A percentile compares a stretch with the other conserved stretches of the same genome.
phyloP scores from a whole-genome alignment of 768 basidiomycete genomes.

The Mycena vulgaris region DNA sequence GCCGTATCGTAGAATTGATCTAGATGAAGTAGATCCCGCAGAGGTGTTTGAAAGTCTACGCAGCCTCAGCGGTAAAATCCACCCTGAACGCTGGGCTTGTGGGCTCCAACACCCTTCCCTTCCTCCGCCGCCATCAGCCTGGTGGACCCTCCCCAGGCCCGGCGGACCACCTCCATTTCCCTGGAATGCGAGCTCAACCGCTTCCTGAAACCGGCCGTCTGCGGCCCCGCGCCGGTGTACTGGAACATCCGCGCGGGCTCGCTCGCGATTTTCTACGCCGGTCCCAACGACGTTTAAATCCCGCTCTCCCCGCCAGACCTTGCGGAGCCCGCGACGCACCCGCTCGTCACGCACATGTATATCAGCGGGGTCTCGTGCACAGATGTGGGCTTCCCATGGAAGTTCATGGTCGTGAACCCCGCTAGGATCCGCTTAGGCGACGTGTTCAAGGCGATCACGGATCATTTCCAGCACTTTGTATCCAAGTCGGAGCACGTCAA shows the following conservation, averaged over 20 bases:
- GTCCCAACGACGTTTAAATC: conserved; percentile 44
- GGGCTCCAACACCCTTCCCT: conserved; percentile 64
- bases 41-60: conserved; percentile 51
- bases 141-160: conserved; percentile 60
- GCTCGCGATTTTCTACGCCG: conserved; percentile 48
- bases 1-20: conserved; percentile 20
- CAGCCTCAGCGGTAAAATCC: conserved; percentile 48
- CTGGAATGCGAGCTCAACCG: conserved; percentile 71
- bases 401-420: conserved; percentile 63
- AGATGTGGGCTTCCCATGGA: conserved; percentile 68
- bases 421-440: conserved; percentile 66
- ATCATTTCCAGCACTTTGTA: conserved; percentile 54
- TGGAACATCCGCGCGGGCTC: conserved; percentile 61
- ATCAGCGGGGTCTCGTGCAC: conserved; percentile 69
- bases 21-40: conserved; percentile 40
- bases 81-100: conserved; percentile 65
- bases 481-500: conserved; percentile 20
- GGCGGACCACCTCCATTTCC: conserved; percentile 61
- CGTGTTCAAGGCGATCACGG: conserved; percentile 62
- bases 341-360: conserved; percentile 70
- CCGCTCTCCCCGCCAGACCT: conserved; percentile 54
- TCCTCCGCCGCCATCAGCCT: conserved; percentile 60
- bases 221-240: conserved; percentile 58
- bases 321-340: conserved; percentile 77
- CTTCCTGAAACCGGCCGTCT: conserved; percentile 62